Evolutionary conservation across 2,329 filamentous ascomycete genomes (phyloP).

Genomic region (Aspergillus ochraceus): DNA sequence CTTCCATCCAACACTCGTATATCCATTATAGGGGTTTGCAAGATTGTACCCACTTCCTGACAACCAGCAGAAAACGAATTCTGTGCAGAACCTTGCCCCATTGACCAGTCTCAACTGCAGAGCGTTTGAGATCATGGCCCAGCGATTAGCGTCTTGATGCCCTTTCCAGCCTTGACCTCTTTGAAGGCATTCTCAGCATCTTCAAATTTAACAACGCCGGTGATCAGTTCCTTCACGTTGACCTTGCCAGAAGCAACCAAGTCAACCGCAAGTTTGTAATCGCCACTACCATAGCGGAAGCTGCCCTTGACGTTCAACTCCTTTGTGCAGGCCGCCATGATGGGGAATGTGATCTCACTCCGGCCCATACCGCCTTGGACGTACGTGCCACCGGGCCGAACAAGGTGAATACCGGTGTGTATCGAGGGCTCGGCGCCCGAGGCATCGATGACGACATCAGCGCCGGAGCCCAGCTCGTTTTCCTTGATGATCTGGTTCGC

Average conservation of each 20-base stretch:
- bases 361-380: constrained; percentile 91
- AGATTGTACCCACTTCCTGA: not conserved
- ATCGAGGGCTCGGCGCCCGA: constrained; percentile 77
- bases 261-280: constrained; percentile 81
- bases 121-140: constrained; percentile 30
- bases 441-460: constrained; percentile 78
- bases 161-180: constrained; percentile 79
- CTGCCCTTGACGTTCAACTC: constrained; percentile 84
- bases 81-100: not conserved
- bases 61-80: too few species aligned
- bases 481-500: constrained; percentile 66
- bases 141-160: constrained; percentile 50
- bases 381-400: constrained; percentile 71
- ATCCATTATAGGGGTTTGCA: not conserved
- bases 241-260: constrained; percentile 73
- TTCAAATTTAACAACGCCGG: constrained; percentile 72
- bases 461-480: constrained; percentile 64
- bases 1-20: too few species aligned
- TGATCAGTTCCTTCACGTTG: constrained; percentile 75
- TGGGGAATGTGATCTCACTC: constrained; percentile 83
- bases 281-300: constrained; percentile 85
- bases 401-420: constrained; percentile 69
- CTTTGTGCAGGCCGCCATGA: constrained; percentile 85
- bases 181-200: constrained; percentile 84
- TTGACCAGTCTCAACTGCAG: not conserved